Evolutionary conservation across 371 early-diverging fungal species (phyloP), one percentile per base, ranked within the genome.

Genomic region (Lichtheimia ornata): DNA sequence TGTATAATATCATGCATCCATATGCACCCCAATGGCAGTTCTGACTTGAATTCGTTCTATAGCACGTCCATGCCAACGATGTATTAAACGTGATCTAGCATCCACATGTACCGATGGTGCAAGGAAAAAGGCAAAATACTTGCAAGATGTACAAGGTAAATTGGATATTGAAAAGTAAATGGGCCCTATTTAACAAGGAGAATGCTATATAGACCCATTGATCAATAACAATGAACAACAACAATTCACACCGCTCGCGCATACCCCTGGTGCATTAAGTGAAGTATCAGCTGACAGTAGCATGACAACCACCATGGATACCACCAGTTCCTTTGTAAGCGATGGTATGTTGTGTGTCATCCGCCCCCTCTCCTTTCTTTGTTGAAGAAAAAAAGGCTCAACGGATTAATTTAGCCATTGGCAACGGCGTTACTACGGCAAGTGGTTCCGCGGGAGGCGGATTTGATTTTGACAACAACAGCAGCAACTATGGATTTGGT

Each of bases 91-190:
- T 50, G 72, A 65, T 49, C 53, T 71, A 17, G 64, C 72, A 30
- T 62, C 64, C 11, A 68, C 68, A 49, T 71, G 72, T 50, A 65
- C 68, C 6, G 72, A 71, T 47, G 72, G 72, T 14, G 62, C 67
- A n/a, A 35, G 72, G 30, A 71, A 71, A 56, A 71, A 71, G 35
- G 93, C 94, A 17, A 94, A 94, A 76, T 94, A 94, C 58, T 76
- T 94, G 58, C 77, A 82, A 53, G 88, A 87, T 28, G 69, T 69
- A 41, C 74, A 65, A 50, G 70, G 63, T 66, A 56, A 62, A 61
- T 57, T 57, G 24, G 4, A 4, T 52, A 27, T 22, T 22, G 22
- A 22, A 22, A 22, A 22, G 22, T 22, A 2, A 22, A 22, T 22
- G 22, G 22, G 22, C 22, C 22, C 22, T 22, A 22, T 22, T 22